A percentile compares a stretch with the other conserved stretches of the same genome.
Conservation (phyloP, 2,329 filamentous ascomycete species). For the Fusarium xylarioides region DNA sequence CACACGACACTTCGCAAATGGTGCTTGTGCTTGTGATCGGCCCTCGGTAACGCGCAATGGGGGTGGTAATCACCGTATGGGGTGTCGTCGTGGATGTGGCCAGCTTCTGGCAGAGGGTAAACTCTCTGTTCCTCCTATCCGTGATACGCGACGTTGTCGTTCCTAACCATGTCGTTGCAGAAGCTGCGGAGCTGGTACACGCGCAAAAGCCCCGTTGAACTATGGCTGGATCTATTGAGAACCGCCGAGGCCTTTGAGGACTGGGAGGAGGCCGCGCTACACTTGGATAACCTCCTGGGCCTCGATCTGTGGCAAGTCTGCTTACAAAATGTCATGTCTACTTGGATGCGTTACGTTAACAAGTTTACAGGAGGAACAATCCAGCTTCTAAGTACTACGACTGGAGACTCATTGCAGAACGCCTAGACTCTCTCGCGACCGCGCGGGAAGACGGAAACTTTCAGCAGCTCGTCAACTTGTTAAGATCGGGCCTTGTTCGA, state of each 20-base stretch:
- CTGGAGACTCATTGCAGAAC: slow-evolving; percentile 82
- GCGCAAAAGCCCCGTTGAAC: slow-evolving; percentile 69
- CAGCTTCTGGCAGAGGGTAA: slow-evolving; percentile 70
- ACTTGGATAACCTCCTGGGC: slow-evolving; percentile 83
- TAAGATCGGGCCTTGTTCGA: slow-evolving; percentile 80
- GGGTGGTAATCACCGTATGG: slow-evolving; percentile 60
- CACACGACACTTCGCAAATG: slow-evolving; percentile 28
- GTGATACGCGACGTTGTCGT: slow-evolving; percentile 8
- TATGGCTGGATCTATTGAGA: slow-evolving; percentile 71
- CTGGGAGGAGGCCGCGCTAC: slow-evolving; percentile 85
- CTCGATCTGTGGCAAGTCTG: slow-evolving; percentile 77
- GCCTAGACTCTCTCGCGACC: slow-evolving; percentile 74
- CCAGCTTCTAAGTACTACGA: slow-evolving; percentile 85
- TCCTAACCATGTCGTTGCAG: slow-evolving; percentile 55
- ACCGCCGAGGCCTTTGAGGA: slow-evolving; percentile 79
- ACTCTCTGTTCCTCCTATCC: slow-evolving; percentile 27
- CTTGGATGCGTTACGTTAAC: slow-evolving; percentile 14
- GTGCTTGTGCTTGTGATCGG: slow-evolving; percentile 47
- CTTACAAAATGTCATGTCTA: background rate
- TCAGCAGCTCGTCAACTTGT: slow-evolving; percentile 77
- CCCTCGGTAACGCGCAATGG: slow-evolving; percentile 53
- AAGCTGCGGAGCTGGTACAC: slow-evolving; percentile 74
- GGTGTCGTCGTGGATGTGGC: slow-evolving; percentile 69
- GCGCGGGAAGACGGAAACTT: slow-evolving; percentile 78
- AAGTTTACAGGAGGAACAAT: slow-evolving; percentile 74